phyloP scores from a whole-genome alignment of 2,329 filamentous ascomycete genomes.

The Verticillium zaregamsianum region DNA sequence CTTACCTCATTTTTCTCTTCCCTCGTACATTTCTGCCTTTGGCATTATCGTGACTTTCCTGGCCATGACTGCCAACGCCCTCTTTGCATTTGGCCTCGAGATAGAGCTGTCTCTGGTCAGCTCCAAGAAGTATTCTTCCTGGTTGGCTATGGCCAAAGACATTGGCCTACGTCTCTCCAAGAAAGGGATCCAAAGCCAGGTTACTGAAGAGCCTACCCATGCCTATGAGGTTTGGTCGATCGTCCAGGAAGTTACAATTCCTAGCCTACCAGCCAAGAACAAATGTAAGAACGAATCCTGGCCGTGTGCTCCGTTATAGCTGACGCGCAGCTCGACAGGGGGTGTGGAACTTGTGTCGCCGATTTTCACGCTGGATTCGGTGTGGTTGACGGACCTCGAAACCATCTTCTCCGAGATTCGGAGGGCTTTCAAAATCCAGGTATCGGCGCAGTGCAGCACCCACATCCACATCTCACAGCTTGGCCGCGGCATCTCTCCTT shows the following conservation, averaged over 20 bases:
- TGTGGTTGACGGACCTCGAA: conserved; percentile 24
- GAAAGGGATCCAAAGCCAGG: conserved; percentile 27
- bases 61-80: not conserved
- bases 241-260: conserved; percentile 31
- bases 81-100: conserved; percentile 28
- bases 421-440: conserved; percentile 17
- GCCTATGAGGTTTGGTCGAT: conserved; percentile 33
- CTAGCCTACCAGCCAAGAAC: conserved; percentile 23
- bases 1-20: too few relatives aligned
- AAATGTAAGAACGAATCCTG: conserved; percentile 19
- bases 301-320: not conserved
- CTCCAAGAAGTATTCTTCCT: conserved; percentile 26
- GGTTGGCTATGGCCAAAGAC: conserved; percentile 28
- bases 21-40: too few relatives aligned
- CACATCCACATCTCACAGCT: conserved; percentile 30
- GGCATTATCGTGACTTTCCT: too few relatives aligned
- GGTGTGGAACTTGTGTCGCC: conserved; percentile 32
- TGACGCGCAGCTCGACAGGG: conserved; percentile 12
- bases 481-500: conserved; percentile 8
- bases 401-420: conserved; percentile 25
- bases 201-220: conserved; percentile 24
- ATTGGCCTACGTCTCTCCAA: conserved; percentile 24
- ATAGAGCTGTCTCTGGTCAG: conserved; percentile 30
- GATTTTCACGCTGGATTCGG: conserved; percentile 20
- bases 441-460: conserved; percentile 27